Evolutionary conservation across 306 rosid species (phyloP).

Genomic region (Chamaecrista fasciculata): DNA sequence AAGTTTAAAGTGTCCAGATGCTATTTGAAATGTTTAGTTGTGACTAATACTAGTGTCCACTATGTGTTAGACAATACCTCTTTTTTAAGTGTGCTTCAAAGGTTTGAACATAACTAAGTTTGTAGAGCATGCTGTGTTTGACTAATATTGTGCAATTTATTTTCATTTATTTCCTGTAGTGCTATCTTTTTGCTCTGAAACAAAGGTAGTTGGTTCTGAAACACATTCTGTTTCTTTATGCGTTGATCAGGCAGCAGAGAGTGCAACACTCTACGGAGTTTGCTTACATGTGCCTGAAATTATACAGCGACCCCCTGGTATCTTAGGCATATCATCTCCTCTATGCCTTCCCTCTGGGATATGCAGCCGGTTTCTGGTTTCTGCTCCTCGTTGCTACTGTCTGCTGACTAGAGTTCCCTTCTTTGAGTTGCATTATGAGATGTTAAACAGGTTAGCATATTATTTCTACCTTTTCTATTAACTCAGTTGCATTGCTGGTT

Average conservation of each 20-base stretch:
- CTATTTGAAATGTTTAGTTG: background rate
- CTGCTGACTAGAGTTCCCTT: slow-evolving; percentile 80
- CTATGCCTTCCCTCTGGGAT: slow-evolving; percentile 48
- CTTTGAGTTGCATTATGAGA: slow-evolving; percentile 87
- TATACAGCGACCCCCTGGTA: slow-evolving; percentile 91
- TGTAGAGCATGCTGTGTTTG: background rate
- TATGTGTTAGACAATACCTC: background rate
- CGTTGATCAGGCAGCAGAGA: slow-evolving; percentile 73
- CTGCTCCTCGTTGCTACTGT: slow-evolving; percentile 97
- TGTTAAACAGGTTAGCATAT: slow-evolving; percentile 75
- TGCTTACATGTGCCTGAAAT: slow-evolving; percentile 88
- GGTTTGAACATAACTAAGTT: background rate
- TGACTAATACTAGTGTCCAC: background rate
- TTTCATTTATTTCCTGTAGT: slow-evolving; percentile 19
- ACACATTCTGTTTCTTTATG: slow-evolving; percentile 19
- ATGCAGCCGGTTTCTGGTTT: slow-evolving; percentile 83
- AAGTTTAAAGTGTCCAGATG: background rate
- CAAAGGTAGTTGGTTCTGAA: slow-evolving; percentile 35
- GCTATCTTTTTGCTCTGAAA: slow-evolving; percentile 12
- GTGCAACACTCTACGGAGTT: slow-evolving; percentile 85
- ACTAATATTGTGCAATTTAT: slow-evolving; percentile 14
- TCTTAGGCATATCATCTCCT: slow-evolving; percentile 60
- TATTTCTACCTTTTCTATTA: slow-evolving; percentile 14
- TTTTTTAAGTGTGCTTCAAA: background rate
- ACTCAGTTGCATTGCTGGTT: background rate